These are phyloP conservation scores for Cladosporium colombiae DNA, from an alignment of 2,329 filamentous ascomycete genomes.

Conservation along the genomic window DNA sequence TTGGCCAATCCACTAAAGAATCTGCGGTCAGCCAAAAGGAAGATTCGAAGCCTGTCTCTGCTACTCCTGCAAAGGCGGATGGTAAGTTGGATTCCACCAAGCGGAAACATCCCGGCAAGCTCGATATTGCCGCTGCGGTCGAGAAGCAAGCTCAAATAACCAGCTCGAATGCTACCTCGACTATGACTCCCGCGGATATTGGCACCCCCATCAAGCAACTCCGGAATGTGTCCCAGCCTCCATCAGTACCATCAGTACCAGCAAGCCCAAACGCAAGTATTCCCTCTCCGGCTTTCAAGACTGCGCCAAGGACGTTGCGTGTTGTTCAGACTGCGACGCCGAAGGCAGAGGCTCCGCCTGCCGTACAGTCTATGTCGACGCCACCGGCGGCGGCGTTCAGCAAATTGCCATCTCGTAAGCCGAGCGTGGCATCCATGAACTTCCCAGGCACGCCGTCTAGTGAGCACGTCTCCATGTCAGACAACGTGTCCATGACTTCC, in stretches of 20 bases:
- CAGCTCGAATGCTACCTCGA: conserved; percentile 15
- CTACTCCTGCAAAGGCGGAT: conserved; percentile 11
- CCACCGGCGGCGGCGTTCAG: conserved; percentile 32
- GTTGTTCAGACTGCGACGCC: conserved; percentile 68
- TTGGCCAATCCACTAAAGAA: not conserved
- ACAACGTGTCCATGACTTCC: conserved; percentile 73
- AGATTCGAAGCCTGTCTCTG: not conserved
- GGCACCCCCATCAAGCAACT: conserved; percentile 36
- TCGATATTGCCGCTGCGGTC: conserved; percentile 48
- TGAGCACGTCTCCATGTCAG: conserved; percentile 66
- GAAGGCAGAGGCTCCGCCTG: conserved; percentile 59
- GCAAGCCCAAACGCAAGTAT: conserved; percentile 55
- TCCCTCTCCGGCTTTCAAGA: conserved; percentile 46
- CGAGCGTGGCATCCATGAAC: conserved; percentile 59
- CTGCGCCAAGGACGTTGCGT: conserved; percentile 66
- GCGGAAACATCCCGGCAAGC: conserved; percentile 47
- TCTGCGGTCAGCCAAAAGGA: not conserved
- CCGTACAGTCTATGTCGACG: conserved; percentile 35
- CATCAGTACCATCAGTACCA: conserved; percentile 54
- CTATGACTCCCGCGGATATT: conserved; percentile 26
- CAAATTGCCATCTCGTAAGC: conserved; percentile 52
- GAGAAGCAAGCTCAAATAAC: conserved; percentile 27
- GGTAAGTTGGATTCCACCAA: conserved; percentile 30
- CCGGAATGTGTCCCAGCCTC: conserved; percentile 49
- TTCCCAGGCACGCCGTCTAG: conserved; percentile 72